These are phyloP conservation scores for Fusarium sp. DNA, from an alignment of 2,329 filamentous ascomycete genomes.

Conservation along the genomic window DNA sequence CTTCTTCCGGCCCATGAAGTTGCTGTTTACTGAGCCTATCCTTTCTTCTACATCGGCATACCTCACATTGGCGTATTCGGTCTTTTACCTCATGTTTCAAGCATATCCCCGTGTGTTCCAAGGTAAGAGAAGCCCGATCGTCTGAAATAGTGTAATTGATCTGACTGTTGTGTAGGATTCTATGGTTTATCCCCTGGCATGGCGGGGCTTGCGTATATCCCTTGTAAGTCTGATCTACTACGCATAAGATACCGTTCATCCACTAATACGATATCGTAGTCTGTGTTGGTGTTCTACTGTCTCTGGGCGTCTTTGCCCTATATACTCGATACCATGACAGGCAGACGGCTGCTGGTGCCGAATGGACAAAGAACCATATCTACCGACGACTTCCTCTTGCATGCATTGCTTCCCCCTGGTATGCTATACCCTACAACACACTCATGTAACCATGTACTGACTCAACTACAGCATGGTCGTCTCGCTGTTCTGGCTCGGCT, in stretches of 20 bases:
- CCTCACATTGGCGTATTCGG: conserved; percentile 64
- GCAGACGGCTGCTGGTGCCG: conserved; percentile 42
- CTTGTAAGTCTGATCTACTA: conserved; percentile 52
- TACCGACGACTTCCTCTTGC: conserved; percentile 56
- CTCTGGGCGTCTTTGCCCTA: conserved; percentile 42
- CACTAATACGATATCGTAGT: conserved; percentile 38
- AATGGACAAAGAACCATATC: conserved; percentile 51
- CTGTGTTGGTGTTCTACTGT: conserved; percentile 41
- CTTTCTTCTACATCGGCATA: conserved; percentile 62
- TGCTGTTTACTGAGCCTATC: conserved; percentile 64
- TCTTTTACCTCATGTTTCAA: conserved; percentile 65
- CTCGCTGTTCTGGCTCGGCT: conserved; percentile 71
- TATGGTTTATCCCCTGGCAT: conserved; percentile 62
- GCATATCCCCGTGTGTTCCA: conserved; percentile 65
- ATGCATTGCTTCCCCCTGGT: conserved; percentile 73
- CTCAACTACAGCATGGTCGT: conserved; percentile 61
- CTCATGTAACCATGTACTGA: background rate
- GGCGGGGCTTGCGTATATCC: conserved; percentile 62
- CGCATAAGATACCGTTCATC: background rate
- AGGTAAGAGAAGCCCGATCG: conserved; percentile 19
- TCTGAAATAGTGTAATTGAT: background rate
- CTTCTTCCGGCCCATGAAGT: conserved; percentile 62
- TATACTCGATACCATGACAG: conserved; percentile 50
- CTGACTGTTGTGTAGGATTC: conserved; percentile 39
- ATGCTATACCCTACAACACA: conserved; percentile 55